Evolutionary conservation across 2,329 filamentous ascomycete species (phyloP).

Genomic region (Colletotrichum somersetense): DNA sequence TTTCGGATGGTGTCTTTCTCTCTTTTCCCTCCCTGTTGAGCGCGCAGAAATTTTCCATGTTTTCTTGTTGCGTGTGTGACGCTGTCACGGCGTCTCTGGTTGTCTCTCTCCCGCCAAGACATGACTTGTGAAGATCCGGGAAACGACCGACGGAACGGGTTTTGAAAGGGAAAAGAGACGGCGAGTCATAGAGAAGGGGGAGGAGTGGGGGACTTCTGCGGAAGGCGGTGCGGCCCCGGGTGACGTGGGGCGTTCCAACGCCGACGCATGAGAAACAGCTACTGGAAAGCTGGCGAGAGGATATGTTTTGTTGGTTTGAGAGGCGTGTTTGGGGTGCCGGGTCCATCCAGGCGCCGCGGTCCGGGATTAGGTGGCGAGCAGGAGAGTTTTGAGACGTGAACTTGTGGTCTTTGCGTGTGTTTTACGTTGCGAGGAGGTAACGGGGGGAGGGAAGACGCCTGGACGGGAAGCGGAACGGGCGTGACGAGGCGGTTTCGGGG

Average conservation of each 20-base stretch:
- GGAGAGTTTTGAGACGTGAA: conserved; percentile 9
- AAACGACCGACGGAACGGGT: not conserved
- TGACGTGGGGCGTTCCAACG: not conserved
- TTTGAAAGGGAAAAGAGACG: not conserved
- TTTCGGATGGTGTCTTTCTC: not conserved
- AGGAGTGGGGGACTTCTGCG: too few species aligned
- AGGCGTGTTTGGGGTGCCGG: not conserved
- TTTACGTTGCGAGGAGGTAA: not conserved
- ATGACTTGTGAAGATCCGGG: not conserved
- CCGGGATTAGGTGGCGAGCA: not conserved
- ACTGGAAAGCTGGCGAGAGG: not conserved
- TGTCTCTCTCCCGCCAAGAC: not conserved
- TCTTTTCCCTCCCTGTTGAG: not conserved
- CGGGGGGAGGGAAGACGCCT: not conserved
- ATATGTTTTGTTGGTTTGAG: conserved; percentile 5
- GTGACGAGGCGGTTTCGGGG: not conserved
- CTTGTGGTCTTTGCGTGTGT: conserved; percentile 16
- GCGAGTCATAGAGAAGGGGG: not conserved
- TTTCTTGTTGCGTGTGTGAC: not conserved
- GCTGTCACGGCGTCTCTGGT: not conserved
- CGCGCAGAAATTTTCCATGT: not conserved
- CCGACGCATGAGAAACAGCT: not conserved
- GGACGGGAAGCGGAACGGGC: not conserved
- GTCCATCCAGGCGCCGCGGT: not conserved
- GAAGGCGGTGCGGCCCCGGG: not conserved